Evolutionary conservation across 257 asterid genomes (phyloP).

Genomic region (Anisodus tanguticus): DNA sequence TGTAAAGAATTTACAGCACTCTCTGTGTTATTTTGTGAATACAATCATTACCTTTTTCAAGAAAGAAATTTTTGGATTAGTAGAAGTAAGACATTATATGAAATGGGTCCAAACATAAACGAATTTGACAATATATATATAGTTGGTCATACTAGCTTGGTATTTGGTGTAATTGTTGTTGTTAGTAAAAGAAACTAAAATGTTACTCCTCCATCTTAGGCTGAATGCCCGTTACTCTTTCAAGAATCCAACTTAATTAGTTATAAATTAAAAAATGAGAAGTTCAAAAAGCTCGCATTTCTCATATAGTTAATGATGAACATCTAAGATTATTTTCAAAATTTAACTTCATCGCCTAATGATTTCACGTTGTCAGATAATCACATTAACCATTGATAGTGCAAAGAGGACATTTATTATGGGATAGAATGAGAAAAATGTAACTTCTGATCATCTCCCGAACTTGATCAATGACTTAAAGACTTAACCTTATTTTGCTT

Average conservation of each 20-base stretch:
- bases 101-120: background rate
- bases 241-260: constrained; percentile 9
- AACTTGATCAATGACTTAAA: background rate
- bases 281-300: background rate
- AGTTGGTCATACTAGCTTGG: background rate
- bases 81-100: background rate
- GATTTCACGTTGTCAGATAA: background rate
- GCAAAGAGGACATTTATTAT: background rate
- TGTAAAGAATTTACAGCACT: background rate
- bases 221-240: background rate
- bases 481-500: constrained; percentile 56
- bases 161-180: too few relatives aligned
- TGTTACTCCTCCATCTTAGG: background rate
- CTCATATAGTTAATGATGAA: background rate
- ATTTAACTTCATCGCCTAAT: background rate
- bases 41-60: background rate
- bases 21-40: background rate
- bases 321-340: background rate
- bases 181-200: too few relatives aligned
- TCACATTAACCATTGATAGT: background rate
- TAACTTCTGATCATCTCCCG: background rate
- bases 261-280: background rate
- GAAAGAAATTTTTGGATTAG: background rate
- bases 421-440: constrained; percentile 3
- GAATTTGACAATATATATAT: background rate